A percentile compares a stretch with the other conserved stretches of the same genome.
Evolutionary conservation across 305 asterid species (phyloP).

Genomic region (Fraxinus sp.): DNA sequence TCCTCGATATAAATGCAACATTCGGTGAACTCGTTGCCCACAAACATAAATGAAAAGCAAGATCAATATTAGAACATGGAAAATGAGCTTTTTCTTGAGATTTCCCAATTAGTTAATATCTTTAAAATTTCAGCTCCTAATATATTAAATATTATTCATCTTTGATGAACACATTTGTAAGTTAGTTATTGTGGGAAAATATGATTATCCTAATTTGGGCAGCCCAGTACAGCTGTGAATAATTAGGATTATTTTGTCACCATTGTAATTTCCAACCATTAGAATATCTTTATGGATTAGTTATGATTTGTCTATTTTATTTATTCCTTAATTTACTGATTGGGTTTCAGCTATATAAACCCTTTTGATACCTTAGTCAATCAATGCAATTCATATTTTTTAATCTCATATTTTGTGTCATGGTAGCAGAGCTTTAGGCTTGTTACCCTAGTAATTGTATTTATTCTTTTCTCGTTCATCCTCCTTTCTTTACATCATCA

Average conservation of each 20-base stretch:
- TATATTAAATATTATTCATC: not conserved
- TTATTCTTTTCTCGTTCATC: not conserved
- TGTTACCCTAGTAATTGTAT: not conserved
- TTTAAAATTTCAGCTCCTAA: not conserved
- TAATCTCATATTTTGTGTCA: not conserved
- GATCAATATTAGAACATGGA: no score
- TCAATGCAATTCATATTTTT: not conserved
- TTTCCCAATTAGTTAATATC: not conserved
- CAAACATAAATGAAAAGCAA: not conserved
- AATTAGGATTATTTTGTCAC: not conserved
- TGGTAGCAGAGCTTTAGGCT: not conserved
- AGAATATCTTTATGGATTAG: not conserved
- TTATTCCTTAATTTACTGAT: not conserved
- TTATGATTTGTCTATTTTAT: not conserved
- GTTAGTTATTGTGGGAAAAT: not conserved
- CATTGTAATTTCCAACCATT: not conserved
- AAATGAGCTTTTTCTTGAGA: not conserved
- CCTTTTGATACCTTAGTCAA: not conserved
- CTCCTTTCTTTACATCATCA: not conserved
- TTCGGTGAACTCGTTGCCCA: not conserved
- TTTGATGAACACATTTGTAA: not conserved
- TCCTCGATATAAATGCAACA: not conserved
- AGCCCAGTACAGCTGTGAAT: not conserved
- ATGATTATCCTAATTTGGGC: not conserved
- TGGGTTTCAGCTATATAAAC: not conserved